Evolutionary conservation across 208 protist species (phyloP).

Genomic region (Trypanosoma avium): DNA sequence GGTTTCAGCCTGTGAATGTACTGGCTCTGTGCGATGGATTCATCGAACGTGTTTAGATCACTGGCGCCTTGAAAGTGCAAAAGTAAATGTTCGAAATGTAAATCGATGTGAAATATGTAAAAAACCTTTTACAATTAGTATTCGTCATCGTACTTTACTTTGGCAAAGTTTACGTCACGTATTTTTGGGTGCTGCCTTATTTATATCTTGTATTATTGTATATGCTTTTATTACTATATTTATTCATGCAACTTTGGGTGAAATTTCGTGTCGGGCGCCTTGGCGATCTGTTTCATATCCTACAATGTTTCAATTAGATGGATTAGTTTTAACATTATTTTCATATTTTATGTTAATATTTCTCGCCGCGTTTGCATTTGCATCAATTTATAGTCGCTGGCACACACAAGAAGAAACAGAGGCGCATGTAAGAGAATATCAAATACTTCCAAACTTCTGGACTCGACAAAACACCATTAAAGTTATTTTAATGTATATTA

Average conservation of each 20-base stretch:
- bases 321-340: slow-evolving; percentile 50
- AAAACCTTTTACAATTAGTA: slow-evolving; percentile 53
- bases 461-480: slow-evolving; percentile 36
- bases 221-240: slow-evolving; percentile 35
- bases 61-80: slow-evolving; percentile 75
- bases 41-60: slow-evolving; percentile 74
- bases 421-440: slow-evolving; percentile 48
- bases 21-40: slow-evolving; percentile 75
- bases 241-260: slow-evolving; percentile 39
- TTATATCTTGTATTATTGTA: slow-evolving; percentile 33
- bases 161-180: slow-evolving; percentile 49
- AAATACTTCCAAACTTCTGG: slow-evolving; percentile 60
- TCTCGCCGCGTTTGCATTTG: slow-evolving; percentile 42
- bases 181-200: slow-evolving; percentile 31
- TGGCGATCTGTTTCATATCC: slow-evolving; percentile 64
- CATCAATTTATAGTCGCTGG: slow-evolving; percentile 67
- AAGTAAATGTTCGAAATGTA: slow-evolving; percentile 64
- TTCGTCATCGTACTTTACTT: slow-evolving; percentile 42
- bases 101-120: slow-evolving; percentile 82
- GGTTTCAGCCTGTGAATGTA: slow-evolving; percentile 69
- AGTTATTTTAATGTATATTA: slow-evolving; percentile 32
- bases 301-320: slow-evolving; percentile 58
- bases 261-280: slow-evolving; percentile 50
- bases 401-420: slow-evolving; percentile 47
- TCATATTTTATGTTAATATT: slow-evolving; percentile 46